A percentile compares a stretch with the other conserved stretches of the same genome.
Evolutionary conservation across 192 early-diverging fungal genomes (phyloP).

Genomic region (Coemansia furcata): DNA sequence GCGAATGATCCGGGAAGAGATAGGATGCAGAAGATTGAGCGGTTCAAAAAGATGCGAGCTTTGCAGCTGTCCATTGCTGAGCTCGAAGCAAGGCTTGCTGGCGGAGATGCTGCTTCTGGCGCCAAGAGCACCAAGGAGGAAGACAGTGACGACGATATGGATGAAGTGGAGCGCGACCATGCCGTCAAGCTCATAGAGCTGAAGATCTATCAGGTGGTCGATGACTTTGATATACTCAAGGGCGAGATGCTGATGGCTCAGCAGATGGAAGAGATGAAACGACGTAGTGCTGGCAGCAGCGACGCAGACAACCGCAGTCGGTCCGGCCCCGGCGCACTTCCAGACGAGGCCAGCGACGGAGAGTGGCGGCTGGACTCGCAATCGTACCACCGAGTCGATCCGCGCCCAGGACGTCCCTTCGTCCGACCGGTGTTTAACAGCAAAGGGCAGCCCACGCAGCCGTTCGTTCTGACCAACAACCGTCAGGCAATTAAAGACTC

Average conservation of each 20-base stretch:
- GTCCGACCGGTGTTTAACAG: slow-evolving; percentile 22
- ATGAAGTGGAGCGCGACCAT: slow-evolving; percentile 76
- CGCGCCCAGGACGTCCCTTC: slow-evolving; percentile 12
- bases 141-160: slow-evolving; percentile 59
- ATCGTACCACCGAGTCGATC: slow-evolving; percentile 42
- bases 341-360: slow-evolving; percentile 1
- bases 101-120: slow-evolving; percentile 14
- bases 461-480: slow-evolving; percentile 84
- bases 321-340: background rate
- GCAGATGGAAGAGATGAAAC: slow-evolving; percentile 62
- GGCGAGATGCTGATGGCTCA: slow-evolving; percentile 81
- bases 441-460: slow-evolving; percentile 62
- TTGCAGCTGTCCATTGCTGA: slow-evolving; percentile 77
- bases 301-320: slow-evolving; percentile 5
- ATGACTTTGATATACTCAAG: slow-evolving; percentile 64
- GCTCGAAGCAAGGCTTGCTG: slow-evolving; percentile 67
- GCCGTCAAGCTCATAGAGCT: slow-evolving; percentile 71
- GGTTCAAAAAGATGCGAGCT: slow-evolving; percentile 57
- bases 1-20: slow-evolving; percentile 12
- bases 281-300: slow-evolving; percentile 8
- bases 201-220: slow-evolving; percentile 67
- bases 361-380: slow-evolving; percentile 54
- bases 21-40: slow-evolving; percentile 37
- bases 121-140: slow-evolving; percentile 1
- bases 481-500: slow-evolving; percentile 69